Conservation (phyloP, 1,284 basidiomycete species). For the Bjerkandera adusta region DNA sequence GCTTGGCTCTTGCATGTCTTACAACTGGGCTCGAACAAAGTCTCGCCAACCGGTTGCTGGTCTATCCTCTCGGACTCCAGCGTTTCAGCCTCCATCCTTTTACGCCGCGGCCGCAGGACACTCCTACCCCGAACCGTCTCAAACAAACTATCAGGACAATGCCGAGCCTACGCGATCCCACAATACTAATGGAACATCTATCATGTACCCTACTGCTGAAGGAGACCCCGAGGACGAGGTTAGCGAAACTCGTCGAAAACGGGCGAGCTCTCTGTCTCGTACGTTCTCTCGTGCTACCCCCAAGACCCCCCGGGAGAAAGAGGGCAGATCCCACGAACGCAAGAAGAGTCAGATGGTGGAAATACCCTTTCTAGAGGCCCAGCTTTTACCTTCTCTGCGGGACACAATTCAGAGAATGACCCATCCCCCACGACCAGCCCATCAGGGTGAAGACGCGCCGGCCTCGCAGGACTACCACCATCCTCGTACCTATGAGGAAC, state of each 20-base stretch:
- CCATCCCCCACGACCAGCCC: constrained; percentile 18
- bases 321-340: constrained; percentile 22
- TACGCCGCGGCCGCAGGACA: too few species aligned
- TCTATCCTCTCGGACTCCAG: background rate
- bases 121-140: too few species aligned
- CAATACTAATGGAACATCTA: background rate
- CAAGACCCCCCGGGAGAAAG: constrained; percentile 18
- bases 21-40: too few species aligned
- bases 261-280: constrained; percentile 21
- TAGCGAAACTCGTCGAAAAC: constrained; percentile 14
- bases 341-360: constrained; percentile 48
- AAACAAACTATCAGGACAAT: too few species aligned
- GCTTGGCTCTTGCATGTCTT: too few species aligned
- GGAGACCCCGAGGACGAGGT: background rate
- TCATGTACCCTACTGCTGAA: constrained; percentile 8
- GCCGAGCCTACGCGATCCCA: too few species aligned
- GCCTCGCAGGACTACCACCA: background rate
- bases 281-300: constrained; percentile 14
- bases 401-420: constrained; percentile 76
- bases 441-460: constrained; percentile 9
- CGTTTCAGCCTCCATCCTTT: background rate
- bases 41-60: background rate
- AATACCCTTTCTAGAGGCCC: constrained; percentile 56
- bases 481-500: background rate
- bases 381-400: constrained; percentile 62